phyloP scores from a whole-genome alignment of 192 early-diverging fungal genomes.

The Podila verticillata region DNA sequence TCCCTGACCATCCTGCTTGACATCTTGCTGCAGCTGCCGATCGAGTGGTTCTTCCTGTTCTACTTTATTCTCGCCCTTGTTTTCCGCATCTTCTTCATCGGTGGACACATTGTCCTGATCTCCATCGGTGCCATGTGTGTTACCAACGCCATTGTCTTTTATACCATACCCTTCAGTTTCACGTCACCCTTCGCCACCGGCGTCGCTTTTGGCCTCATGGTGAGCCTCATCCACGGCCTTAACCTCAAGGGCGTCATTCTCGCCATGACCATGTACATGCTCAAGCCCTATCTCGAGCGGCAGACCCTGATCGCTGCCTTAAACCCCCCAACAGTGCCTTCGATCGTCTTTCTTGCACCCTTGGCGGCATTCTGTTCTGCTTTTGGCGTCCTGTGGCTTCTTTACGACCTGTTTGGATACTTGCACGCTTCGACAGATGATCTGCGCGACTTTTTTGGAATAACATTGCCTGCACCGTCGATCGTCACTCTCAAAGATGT shows the following conservation, averaged over 20 bases:
- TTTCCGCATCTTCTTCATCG: conserved; percentile 50
- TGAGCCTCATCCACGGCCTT: conserved; percentile 46
- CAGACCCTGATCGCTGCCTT: conserved; percentile 35
- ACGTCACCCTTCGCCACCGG: conserved; percentile 52
- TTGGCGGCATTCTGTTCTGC: conserved; percentile 47
- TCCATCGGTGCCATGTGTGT: conserved; percentile 48
- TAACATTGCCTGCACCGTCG: conserved; percentile 41
- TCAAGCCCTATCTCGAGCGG: conserved; percentile 44
- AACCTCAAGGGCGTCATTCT: conserved; percentile 48
- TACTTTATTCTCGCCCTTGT: conserved; percentile 50
- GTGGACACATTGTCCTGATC: conserved; percentile 48
- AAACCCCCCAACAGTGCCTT: conserved; percentile 43
- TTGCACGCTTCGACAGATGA: conserved; percentile 47
- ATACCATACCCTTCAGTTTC: conserved; percentile 47
- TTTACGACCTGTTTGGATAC: conserved; percentile 50
- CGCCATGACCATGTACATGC: conserved; percentile 54
- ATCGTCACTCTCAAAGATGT: conserved; percentile 50
- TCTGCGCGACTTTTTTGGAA: conserved; percentile 45
- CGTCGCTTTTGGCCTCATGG: conserved; percentile 49
- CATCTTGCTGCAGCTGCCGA: conserved; percentile 45
- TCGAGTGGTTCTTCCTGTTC: conserved; percentile 52
- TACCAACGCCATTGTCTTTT: conserved; percentile 42
- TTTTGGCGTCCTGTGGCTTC: conserved; percentile 44
- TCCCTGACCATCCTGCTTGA: conserved; percentile 50
- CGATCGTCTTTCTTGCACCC: conserved; percentile 42